phyloP scores from a whole-genome alignment of 1,284 basidiomycete genomes.

The Lentinus polychrous region DNA sequence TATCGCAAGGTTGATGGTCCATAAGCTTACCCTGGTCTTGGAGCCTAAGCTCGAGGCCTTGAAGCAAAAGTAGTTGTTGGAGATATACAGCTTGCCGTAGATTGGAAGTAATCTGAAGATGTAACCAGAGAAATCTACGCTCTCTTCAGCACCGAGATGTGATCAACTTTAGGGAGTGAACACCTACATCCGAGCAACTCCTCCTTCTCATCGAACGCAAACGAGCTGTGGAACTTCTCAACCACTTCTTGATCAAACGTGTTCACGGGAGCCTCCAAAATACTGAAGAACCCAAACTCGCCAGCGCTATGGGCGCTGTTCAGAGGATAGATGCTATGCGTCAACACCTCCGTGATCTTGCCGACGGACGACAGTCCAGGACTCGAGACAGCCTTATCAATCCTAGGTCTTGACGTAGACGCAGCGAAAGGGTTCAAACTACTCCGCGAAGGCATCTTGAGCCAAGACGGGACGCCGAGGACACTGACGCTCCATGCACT shows the following conservation, averaged over 20 bases:
- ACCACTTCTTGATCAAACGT: conserved; percentile 54
- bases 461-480: conserved; percentile 69
- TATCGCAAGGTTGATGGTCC: neutral
- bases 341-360: conserved; percentile 50
- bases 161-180: neutral
- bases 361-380: conserved; percentile 18
- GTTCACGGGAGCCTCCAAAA: conserved; percentile 63
- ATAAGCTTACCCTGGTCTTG: conserved; percentile 64
- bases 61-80: conserved; percentile 87
- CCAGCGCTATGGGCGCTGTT: conserved; percentile 31
- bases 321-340: conserved; percentile 32
- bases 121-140: conserved; percentile 80
- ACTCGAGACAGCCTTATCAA: conserved; percentile 17
- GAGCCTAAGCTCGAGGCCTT: conserved; percentile 71
- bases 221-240: conserved; percentile 73
- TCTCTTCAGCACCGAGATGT: neutral
- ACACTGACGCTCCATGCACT: conserved; percentile 53
- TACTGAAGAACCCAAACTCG: conserved; percentile 65
- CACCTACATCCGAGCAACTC: conserved; percentile 77
- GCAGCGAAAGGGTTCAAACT: conserved; percentile 15
- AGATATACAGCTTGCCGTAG: conserved; percentile 81
- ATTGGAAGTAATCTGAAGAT: conserved; percentile 83
- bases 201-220: conserved; percentile 85
- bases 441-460: conserved; percentile 50
- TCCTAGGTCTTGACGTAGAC: conserved; percentile 11